Base-by-base conservation (phyloP, 2,329 filamentous ascomycete species). In the Alternaria sp. region DNA sequence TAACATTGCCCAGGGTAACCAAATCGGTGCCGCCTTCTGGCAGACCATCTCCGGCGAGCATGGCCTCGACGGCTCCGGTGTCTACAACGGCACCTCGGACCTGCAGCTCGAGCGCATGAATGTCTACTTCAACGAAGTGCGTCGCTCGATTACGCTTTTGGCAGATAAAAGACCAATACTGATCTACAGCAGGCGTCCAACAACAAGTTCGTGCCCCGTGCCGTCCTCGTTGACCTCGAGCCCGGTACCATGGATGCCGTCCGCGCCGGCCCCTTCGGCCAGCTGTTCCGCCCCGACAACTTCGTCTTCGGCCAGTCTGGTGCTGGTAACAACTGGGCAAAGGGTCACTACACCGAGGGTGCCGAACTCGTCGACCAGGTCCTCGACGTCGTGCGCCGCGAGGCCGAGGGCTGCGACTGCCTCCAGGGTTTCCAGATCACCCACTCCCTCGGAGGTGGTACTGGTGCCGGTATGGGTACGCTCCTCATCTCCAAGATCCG, bases 311-410 rank as follows among this genome's bases (percentile, higher is more conserved):
- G 96, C 78, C 96, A 98, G 88, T 98, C 96, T 78, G 95, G 96
- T 89, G 96, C 96, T 83, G 96, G 96, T 86, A 99, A 99, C 93
- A 98, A 98, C 91, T 99, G 96, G 96, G 96, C 96, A 85, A 99
- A 98, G 91, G 96, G 96, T 87, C 96, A 99, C 84, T 99, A 99
- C 90, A 99, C 96, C 72, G 96, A 99, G 88, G 96, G 96, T 90
- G 96, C 96, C 76, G 96, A 99, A 87, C 90, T 98, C 70, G 96
- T 99, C 75, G 96, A 99, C 87, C 89, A 97, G 81, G 96, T 99
- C 75, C 90, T 99, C 76, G 96, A 98, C 82, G 96, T 99, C 73
- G 95, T 99, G 81, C 96, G 96, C 82, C 95, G 96, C 79, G 96
- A 99, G 89, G 95, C 96, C 75, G 96, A 99, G 87, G 93, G 92